phyloP scores from a whole-genome alignment of 306 rosid species.

The Dryas octopetala region DNA sequence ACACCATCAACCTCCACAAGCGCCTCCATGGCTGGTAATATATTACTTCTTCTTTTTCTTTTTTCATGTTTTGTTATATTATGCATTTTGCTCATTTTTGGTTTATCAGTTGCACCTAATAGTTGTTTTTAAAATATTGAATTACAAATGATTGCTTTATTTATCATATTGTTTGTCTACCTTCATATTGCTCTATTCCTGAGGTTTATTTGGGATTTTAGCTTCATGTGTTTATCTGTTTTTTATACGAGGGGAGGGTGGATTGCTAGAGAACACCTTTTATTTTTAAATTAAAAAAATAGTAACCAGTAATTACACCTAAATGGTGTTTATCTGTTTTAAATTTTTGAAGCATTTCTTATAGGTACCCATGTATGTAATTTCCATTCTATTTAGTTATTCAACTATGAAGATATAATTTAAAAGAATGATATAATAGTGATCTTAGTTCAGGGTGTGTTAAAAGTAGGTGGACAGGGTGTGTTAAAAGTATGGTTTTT shows the following conservation, averaged over 20 bases:
- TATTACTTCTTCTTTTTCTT: background rate
- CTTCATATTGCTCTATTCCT: background rate
- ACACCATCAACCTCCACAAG: slow-evolving; percentile 93
- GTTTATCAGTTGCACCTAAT: background rate
- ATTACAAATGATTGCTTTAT: background rate
- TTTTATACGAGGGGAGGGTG: background rate
- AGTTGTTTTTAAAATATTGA: background rate
- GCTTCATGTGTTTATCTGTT: background rate
- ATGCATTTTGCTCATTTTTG: background rate
- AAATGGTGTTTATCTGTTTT: background rate
- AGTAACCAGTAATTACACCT: background rate
- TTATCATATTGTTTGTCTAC: background rate
- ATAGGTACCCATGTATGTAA: background rate
- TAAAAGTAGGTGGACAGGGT: too few species aligned
- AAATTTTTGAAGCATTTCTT: background rate
- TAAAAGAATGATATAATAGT: background rate
- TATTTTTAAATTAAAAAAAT: background rate
- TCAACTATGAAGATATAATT: background rate
- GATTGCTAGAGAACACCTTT: background rate
- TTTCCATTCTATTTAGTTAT: background rate
- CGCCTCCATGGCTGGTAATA: slow-evolving; percentile 87
- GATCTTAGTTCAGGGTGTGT: background rate
- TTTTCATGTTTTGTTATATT: background rate
- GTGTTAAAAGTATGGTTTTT: too few species aligned
- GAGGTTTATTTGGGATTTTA: background rate